phyloP scores from a whole-genome alignment of 352 stramenopile genomes.

The Globisporangium recalcitrans region DNA sequence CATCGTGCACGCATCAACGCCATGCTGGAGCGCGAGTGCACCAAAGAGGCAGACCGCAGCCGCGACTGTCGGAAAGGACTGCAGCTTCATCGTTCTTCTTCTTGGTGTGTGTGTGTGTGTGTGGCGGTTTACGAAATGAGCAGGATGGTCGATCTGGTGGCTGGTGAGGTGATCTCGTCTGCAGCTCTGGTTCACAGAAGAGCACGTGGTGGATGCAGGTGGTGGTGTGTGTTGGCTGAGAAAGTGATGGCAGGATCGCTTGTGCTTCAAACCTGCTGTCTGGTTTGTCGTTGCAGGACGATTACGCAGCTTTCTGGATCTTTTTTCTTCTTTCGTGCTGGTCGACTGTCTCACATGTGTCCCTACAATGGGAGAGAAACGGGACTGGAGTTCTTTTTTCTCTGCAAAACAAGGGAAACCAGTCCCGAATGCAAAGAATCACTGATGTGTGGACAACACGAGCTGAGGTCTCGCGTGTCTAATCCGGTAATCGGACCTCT shows the following conservation, averaged over 20 bases:
- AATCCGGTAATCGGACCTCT: no score
- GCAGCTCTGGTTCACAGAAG: neutral
- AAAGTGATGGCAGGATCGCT: neutral
- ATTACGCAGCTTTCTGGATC: neutral
- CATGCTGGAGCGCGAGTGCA: neutral
- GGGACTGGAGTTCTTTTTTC: neutral
- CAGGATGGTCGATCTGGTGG: neutral
- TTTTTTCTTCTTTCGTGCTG: neutral
- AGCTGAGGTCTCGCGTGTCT: no score
- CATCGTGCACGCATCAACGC: conserved; percentile 71
- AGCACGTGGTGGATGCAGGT: neutral
- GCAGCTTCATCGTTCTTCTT: conserved; percentile 1
- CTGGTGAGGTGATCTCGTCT: neutral
- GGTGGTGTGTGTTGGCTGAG: neutral
- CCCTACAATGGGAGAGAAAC: neutral
- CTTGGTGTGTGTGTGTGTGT: neutral
- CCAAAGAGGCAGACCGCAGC: neutral
- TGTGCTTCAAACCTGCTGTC: neutral
- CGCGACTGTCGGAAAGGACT: neutral
- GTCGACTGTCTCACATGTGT: neutral
- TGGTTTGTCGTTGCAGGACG: neutral
- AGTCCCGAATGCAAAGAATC: neutral
- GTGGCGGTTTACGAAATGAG: neutral
- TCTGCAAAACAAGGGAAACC: neutral
- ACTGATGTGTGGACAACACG: neutral